A percentile compares a stretch with the other conserved stretches of the same genome.
Conservation (phyloP, 176 grass and related monocot species). For the Avena sativa region DNA sequence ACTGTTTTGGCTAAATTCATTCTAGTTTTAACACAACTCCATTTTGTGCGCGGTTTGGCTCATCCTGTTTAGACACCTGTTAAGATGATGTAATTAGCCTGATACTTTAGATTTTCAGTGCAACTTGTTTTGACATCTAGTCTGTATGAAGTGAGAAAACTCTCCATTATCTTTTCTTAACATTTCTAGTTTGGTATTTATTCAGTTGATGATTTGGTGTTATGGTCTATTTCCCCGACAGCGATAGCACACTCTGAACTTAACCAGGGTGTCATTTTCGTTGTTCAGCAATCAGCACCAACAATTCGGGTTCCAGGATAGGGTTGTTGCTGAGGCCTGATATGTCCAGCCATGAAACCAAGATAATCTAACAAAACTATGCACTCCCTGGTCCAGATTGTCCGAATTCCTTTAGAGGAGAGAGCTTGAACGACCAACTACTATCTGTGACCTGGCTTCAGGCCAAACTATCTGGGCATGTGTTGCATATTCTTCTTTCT, state of each 20-base stretch:
- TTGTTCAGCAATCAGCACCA: background rate
- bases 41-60: constrained; percentile 11
- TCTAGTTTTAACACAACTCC: background rate
- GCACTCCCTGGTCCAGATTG: background rate
- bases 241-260: background rate
- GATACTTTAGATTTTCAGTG: constrained; percentile 1
- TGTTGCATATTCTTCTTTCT: background rate
- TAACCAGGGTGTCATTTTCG: background rate
- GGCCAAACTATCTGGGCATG: constrained; percentile 15
- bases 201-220: too few species aligned
- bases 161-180: background rate
- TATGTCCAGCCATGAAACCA: background rate
- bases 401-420: background rate
- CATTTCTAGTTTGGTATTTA: background rate
- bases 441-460: background rate
- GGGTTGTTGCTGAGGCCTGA: background rate
- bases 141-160: background rate
- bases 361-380: background rate
- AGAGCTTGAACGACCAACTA: background rate
- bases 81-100: constrained; percentile 22
- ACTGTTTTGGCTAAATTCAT: constrained; percentile 3
- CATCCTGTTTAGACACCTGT: constrained; percentile 23
- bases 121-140: background rate
- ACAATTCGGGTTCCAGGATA: background rate
- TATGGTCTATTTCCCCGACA: background rate